Evolutionary conservation across 495 filamentous ascomycete species (phyloP), one percentile per base, ranked within the genome.

Genomic region (Xylaria cubensis): DNA sequence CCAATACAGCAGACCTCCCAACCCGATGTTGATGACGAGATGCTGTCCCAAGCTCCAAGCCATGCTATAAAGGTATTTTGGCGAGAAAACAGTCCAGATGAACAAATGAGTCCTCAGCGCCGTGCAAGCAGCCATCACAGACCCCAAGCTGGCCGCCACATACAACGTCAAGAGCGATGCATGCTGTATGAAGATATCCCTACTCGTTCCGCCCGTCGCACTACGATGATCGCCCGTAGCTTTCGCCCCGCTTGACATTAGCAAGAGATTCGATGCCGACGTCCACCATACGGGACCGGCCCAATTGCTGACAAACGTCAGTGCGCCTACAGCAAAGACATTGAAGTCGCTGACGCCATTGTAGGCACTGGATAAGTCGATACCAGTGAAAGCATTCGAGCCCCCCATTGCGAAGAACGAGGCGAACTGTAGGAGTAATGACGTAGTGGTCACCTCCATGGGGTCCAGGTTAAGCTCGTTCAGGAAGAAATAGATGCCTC

Each of bases 11-110:
- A 89, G 41, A 73, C 87, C 82, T 15, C 87, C 87, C 53, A 90
- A 74, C 10, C 82, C 84, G 24, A 92, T 71, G 80, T 93, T 94
- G 53, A 95, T 85, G 61, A 83, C 79, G 66, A 95, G 77, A 88
- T 99, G 95, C 80, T 91, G 91, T n/a, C 87, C 91, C 64, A 93
- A 71, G 74, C 88, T 89, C 97, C 97, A 99, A 24, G 90, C 94
- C 82, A 97, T 90, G 63, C 88, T 90, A 79, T 96, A 98, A 74
- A 99, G 81, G 82, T 94, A 99, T 81, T 98, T 99, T 4, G 97
- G 97, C 64, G 92, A 94, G 81, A 99, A 99, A 39, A 99, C 97
- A 0, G 94, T 98, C 97, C 97, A 99, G 67, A 99, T 93, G 81
- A 99, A 99, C 72, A 99, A 82, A 85, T 99, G 97, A 55, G 91